Base-by-base conservation (phyloP, 306 rosid species). In the Cercis canadensis region DNA sequence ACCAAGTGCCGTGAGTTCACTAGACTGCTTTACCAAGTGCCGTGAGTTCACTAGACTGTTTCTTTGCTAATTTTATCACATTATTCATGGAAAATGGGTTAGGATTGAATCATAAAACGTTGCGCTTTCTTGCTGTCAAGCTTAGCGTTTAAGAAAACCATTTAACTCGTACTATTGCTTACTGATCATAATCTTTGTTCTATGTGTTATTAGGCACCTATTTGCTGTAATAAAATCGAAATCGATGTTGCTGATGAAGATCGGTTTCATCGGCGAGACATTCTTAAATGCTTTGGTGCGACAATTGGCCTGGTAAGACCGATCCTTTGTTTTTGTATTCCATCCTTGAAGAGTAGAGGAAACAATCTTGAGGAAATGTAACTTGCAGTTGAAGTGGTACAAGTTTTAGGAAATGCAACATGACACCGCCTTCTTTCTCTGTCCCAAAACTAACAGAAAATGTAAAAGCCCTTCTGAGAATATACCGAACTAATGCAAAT, bases 301-400 rank as follows among this genome's bases (percentile, higher is more conserved):
- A 65, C 89, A 21, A 41, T 91, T 60, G 88, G 89, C 67, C 52
- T 91, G 90, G 99, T 94, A 73, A 91, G 96, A 78, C 13, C 55
- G 45, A 57, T 67, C 66, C 50, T 66, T 69, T 44, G 8, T 11
- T 24, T 24, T 55, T 0, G 4, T 55, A 9, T 14, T 55, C 17
- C 15, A 54, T 21, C 6, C 34, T 53, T 57, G 4, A 14, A 14
- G 4, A 2, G 61, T 8, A 4, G 5, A 54, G 16, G 5, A 44
- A 11, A 47, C 5, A 18, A 21, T 16, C 11, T 52, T 52, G 32
- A 52, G 29, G 29, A 24, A 24, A 24, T 24, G 29, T 24, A 3
- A 24, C 29, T 24, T 24, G 57, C 29, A 51, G 31, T 51, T 5
- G 9, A 15, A 2, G 4, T 54, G 31, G 17, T 46, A 49, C 69